phyloP scores from a whole-genome alignment of 345 rosid species.

The Aurinia saxatilis region DNA sequence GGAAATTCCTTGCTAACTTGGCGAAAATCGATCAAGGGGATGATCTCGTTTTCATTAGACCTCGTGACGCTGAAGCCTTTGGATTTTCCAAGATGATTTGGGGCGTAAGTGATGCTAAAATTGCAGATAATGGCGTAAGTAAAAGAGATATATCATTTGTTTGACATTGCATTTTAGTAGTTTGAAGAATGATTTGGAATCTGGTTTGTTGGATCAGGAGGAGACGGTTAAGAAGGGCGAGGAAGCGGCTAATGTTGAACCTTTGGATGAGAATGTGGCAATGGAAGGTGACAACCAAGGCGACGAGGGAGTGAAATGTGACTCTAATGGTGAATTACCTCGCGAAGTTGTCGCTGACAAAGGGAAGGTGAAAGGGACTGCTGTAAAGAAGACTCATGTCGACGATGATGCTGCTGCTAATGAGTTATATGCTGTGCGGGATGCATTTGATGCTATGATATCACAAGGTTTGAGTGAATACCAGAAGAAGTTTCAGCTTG shows the following conservation, averaged over 20 bases:
- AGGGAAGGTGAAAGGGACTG: neutral
- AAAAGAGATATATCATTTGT: neutral
- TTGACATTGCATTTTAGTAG: neutral
- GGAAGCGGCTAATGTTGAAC: neutral
- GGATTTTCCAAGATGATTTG: constrained; percentile 17
- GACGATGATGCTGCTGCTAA: neutral
- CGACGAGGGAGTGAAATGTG: neutral
- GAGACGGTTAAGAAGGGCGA: neutral
- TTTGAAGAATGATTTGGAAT: neutral
- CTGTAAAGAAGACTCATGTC: no score
- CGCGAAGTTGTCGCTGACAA: neutral
- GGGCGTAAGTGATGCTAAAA: neutral
- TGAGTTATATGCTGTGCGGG: neutral
- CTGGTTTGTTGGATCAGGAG: no score
- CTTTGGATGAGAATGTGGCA: neutral
- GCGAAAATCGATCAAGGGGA: neutral
- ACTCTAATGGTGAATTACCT: neutral
- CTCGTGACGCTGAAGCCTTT: constrained; percentile 20
- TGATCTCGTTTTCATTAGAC: constrained; percentile 18
- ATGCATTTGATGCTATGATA: constrained; percentile 16
- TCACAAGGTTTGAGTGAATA: constrained; percentile 11
- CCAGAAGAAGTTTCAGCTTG: constrained; percentile 4
- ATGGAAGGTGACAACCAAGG: neutral
- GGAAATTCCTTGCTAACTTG: neutral
- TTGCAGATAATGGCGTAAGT: neutral